Evolutionary conservation across 805 yeast species (phyloP), one percentile per base, ranked within the genome.

Genomic region (Cyberlindnera lachancei): DNA sequence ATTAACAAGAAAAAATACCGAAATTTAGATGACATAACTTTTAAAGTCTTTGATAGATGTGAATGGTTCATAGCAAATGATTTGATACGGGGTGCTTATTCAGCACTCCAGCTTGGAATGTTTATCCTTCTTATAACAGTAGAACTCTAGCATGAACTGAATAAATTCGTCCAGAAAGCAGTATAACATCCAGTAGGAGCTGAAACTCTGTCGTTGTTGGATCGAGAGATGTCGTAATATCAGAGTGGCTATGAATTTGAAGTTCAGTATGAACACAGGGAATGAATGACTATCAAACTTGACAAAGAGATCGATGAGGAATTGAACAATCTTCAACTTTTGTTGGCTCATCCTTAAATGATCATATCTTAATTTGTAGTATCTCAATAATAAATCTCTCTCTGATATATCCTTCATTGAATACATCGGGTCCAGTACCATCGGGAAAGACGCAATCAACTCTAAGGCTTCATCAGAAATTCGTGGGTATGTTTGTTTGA

Each of bases 131-230:
- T 38, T 40, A 20, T 34, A 41, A 10, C 37, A 35, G 23, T 40
- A 37, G 24, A 30, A 40, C 21, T 46, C 45, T 12, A 42, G 8
- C 15, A 42, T 14, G 25, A 46, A 41, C 15, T 27, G 40, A 8
- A 35, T 21, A 19, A 41, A 45, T 28, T 45, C 52, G 18, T 45
- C 47, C 15, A 45, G 11, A 30, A 40, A 44, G 31, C 45, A 45
- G 5, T 38, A 36, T 10, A 44, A 25, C 12, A 42, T 37, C 50
- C 50, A 47, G 19, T 33, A 47, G 2, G 37, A 36, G n/a, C 43
- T 30, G 29, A 47, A 47, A 6, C 43, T 37, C 7, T 27, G 9
- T 7, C 22, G 17, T 14, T 30, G 33, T 9, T 31, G 23, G 7
- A 25, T 23, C 3, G 46, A 40, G 14, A 46, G 16, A n/a, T 36